A percentile compares a stretch with the other conserved stretches of the same genome.
These are phyloP conservation scores for Aspergillus sp. DNA, from an alignment of 2,329 filamentous ascomycete genomes.

Conservation along the genomic window DNA sequence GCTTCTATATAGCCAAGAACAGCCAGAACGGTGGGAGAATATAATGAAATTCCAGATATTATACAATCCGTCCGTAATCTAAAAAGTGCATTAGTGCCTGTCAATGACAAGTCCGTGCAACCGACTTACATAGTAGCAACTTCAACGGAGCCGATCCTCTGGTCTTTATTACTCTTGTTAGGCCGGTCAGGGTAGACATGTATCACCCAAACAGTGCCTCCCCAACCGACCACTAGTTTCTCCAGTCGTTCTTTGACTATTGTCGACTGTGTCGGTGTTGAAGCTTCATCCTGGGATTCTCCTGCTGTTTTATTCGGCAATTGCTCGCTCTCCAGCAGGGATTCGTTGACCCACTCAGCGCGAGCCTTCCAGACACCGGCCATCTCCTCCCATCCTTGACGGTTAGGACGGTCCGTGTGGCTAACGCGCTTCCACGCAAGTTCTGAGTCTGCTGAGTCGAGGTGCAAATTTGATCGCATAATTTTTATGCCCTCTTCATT, in stretches of 20 bases:
- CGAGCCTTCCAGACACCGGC: constrained; percentile 91
- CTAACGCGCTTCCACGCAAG: constrained; percentile 93
- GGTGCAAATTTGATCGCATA: constrained; percentile 83
- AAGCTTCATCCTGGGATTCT: constrained; percentile 40
- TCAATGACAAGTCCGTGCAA: background rate
- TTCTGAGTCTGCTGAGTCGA: constrained; percentile 74
- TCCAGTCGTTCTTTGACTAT: constrained; percentile 54
- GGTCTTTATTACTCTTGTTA: constrained; percentile 68
- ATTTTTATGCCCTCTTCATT: constrained; percentile 98
- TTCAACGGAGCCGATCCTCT: constrained; percentile 75
- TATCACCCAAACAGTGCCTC: constrained; percentile 92
- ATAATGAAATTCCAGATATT: constrained; percentile 94
- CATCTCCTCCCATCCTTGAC: constrained; percentile 92
- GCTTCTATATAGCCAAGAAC: constrained; percentile 86
- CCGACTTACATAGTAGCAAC: constrained; percentile 85
- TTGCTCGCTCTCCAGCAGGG: constrained; percentile 72
- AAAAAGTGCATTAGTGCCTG: constrained; percentile 27
- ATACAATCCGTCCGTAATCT: constrained; percentile 95
- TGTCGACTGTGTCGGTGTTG: constrained; percentile 39
- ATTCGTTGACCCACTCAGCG: constrained; percentile 89
- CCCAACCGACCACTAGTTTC: constrained; percentile 90
- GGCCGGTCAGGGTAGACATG: constrained; percentile 76
- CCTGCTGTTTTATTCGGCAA: constrained; percentile 37
- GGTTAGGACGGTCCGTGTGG: constrained; percentile 84
- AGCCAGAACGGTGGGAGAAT: constrained; percentile 86